A percentile compares a stretch with the other conserved stretches of the same genome.
Evolutionary conservation across 306 rosid genomes (phyloP).

Genomic region (Pueraria montana): DNA sequence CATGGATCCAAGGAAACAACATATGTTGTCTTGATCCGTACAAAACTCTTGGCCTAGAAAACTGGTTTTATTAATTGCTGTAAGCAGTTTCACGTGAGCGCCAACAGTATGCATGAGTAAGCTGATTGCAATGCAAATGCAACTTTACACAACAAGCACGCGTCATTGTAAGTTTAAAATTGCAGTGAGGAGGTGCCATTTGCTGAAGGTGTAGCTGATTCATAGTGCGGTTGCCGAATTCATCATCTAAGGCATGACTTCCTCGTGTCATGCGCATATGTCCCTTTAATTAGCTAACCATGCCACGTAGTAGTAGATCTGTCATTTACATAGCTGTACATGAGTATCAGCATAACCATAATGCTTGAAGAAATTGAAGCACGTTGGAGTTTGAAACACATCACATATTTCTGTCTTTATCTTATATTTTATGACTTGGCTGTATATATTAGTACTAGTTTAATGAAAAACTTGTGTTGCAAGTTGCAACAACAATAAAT

Average conservation of each 20-base stretch:
- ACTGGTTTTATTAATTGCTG: not conserved
- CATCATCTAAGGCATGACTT: constrained; percentile 39
- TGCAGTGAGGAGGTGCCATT: constrained; percentile 9
- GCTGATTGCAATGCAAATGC: constrained; percentile 4
- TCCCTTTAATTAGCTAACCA: not conserved
- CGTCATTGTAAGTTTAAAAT: not conserved
- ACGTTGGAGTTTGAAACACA: not conserved
- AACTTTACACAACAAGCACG: not conserved
- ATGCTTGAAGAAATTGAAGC: not conserved
- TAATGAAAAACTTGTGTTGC: not conserved
- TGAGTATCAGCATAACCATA: not conserved
- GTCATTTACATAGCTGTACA: not conserved
- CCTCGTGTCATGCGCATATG: not conserved
- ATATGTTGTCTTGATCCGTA: constrained; percentile 10
- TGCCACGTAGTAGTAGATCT: constrained; percentile 4
- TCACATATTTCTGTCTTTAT: not conserved
- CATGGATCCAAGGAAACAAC: constrained; percentile 41
- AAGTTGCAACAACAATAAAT: not conserved
- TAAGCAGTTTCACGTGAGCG: not conserved
- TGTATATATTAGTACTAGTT: not conserved
- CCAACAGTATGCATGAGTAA: not conserved
- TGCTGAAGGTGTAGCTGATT: constrained; percentile 3
- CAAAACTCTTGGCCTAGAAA: not conserved
- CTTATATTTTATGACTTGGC: not conserved
- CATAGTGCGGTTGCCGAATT: constrained; percentile 7